Percentiles rank a stretch among this genome's conserved stretches.
Conservation (phyloP, 768 basidiomycete species). For the Tulasnella sp. region DNA sequence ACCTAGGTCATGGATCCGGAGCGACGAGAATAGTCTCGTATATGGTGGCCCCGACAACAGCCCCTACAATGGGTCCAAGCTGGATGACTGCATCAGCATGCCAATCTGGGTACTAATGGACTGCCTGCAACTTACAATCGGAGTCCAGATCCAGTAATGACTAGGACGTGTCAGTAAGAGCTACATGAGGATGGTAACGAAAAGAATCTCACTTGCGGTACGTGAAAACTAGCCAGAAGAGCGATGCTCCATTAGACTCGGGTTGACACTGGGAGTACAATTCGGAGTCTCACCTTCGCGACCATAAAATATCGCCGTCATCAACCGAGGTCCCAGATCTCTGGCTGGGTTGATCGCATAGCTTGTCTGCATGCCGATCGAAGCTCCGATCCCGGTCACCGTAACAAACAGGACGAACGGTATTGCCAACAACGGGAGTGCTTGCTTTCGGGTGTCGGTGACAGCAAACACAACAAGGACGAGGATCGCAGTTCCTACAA, state of each 20-base stretch:
- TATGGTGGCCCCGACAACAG: background rate
- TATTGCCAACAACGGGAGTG: constrained; percentile 38
- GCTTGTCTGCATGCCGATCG: constrained; percentile 54
- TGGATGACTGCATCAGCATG: background rate
- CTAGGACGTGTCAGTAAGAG: constrained; percentile 18
- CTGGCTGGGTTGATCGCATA: constrained; percentile 61
- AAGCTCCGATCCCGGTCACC: constrained; percentile 44
- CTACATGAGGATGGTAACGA: background rate
- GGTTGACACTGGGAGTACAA: background rate
- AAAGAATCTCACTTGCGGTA: background rate
- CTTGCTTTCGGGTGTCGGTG: constrained; percentile 41
- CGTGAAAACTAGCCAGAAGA: background rate
- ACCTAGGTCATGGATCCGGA: too few relatives aligned
- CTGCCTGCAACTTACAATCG: constrained; percentile 19
- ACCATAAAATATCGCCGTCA: constrained; percentile 41
- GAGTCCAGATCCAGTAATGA: constrained; percentile 70
- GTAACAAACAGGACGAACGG: constrained; percentile 46
- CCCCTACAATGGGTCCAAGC: background rate
- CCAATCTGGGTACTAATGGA: background rate
- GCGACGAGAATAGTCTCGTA: background rate
- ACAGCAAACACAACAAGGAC: constrained; percentile 42
- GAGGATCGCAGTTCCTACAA: constrained; percentile 44
- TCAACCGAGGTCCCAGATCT: constrained; percentile 55
- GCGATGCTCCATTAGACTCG: background rate
- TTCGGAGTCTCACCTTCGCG: constrained; percentile 38